Evolutionary conservation across 768 basidiomycete species (phyloP).

Genomic region (Clitopilus passeckerianus): DNA sequence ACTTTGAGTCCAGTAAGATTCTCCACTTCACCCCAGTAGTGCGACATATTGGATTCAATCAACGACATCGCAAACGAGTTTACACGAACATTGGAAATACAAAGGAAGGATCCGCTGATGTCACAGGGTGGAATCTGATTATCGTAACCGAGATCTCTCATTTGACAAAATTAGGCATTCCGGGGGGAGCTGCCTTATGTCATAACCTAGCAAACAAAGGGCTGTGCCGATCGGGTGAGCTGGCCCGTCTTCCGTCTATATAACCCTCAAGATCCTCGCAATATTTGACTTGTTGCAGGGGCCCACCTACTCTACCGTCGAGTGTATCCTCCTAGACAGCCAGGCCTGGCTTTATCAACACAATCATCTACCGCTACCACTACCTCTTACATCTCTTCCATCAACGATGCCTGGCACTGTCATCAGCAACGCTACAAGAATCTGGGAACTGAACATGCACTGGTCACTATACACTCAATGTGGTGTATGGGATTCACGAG

Average conservation of each 20-base stretch:
- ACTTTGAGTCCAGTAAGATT: too few species aligned
- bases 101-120: background rate
- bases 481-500: conserved; percentile 64
- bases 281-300: background rate
- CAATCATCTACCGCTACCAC: background rate
- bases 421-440: conserved; percentile 61
- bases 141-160: background rate
- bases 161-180: background rate
- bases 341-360: background rate
- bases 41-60: background rate
- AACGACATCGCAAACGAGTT: background rate
- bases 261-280: background rate
- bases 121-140: background rate
- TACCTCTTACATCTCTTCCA: background rate
- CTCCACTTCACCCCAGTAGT: too few species aligned
- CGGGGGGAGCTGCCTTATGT: background rate
- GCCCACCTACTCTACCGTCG: background rate
- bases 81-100: background rate
- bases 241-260: background rate
- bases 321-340: background rate
- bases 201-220: background rate
- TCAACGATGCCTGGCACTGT: conserved; percentile 36
- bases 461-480: conserved; percentile 67
- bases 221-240: background rate
- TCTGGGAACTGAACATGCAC: conserved; percentile 66